Evolutionary conservation across 2,329 filamentous ascomycete species (phyloP).

Genomic region (Fusarium miscanthi): DNA sequence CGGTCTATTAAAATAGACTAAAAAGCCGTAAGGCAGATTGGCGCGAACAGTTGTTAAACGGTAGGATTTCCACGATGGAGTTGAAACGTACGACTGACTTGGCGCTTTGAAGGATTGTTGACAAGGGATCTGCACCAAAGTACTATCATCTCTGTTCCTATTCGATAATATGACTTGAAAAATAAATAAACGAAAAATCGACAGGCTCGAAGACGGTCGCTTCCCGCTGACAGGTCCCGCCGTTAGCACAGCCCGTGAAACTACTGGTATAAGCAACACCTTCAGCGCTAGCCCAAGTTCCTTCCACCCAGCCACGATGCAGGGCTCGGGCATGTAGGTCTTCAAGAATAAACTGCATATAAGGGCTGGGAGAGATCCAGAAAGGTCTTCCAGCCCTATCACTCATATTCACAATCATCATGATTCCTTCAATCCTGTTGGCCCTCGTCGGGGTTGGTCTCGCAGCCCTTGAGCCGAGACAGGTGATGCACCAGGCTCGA

Average conservation of each 20-base stretch:
- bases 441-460: slow-evolving; percentile 31
- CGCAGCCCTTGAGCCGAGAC: slow-evolving; percentile 36
- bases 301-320: slow-evolving; percentile 15
- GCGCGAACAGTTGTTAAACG: not conserved
- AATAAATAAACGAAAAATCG: not conserved
- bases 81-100: slow-evolving; percentile 12
- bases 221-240: not conserved
- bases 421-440: slow-evolving; percentile 36
- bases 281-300: slow-evolving; percentile 8
- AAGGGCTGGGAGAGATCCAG: slow-evolving; percentile 17
- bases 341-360: slow-evolving; percentile 15
- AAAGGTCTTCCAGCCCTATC: slow-evolving; percentile 2
- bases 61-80: not conserved
- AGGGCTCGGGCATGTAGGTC: not conserved
- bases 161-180: not conserved
- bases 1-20: slow-evolving; percentile 19
- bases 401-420: slow-evolving; percentile 5
- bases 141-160: not conserved
- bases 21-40: slow-evolving; percentile 6
- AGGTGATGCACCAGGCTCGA: slow-evolving; percentile 34
- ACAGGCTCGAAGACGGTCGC: not conserved
- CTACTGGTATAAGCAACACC: not conserved
- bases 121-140: not conserved
- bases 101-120: not conserved
- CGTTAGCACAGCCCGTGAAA: slow-evolving; percentile 10